Evolutionary conservation across 2,329 filamentous ascomycete genomes (phyloP).

Genomic region (Purpureocillium lavendulum): DNA sequence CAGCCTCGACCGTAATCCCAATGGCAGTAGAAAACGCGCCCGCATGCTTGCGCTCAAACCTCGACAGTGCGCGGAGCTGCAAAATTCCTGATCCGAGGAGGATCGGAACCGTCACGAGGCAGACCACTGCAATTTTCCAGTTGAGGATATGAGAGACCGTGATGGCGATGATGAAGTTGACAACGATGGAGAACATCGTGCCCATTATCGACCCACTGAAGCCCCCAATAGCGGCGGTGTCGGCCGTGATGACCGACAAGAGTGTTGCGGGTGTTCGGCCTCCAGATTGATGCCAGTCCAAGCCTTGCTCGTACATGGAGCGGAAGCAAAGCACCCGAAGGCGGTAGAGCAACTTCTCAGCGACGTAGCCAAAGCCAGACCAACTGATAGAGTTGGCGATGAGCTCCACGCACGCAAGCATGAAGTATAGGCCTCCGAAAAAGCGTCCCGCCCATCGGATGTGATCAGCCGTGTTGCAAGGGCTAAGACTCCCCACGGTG

Average conservation of each 20-base stretch:
- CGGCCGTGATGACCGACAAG: constrained; percentile 60
- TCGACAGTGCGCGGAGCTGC: constrained; percentile 54
- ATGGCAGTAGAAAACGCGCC: constrained; percentile 57
- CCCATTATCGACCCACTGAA: constrained; percentile 65
- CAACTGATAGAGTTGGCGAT: constrained; percentile 49
- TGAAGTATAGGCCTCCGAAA: constrained; percentile 48
- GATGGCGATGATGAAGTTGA: constrained; percentile 62
- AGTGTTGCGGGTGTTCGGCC: constrained; percentile 53
- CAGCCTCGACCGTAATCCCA: constrained; percentile 58
- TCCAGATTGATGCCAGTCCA: constrained; percentile 63
- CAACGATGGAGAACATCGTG: constrained; percentile 56
- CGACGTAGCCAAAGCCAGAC: constrained; percentile 36
- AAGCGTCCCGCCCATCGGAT: constrained; percentile 33
- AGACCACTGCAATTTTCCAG: constrained; percentile 70
- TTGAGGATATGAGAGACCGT: constrained; percentile 62
- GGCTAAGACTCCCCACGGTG: constrained; percentile 35
- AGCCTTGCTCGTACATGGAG: constrained; percentile 55
- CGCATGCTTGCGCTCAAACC: constrained; percentile 55
- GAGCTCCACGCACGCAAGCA: constrained; percentile 38
- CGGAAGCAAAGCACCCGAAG: constrained; percentile 57
- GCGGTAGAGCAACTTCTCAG: constrained; percentile 57
- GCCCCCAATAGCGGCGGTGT: constrained; percentile 57
- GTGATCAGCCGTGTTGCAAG: constrained; percentile 30
- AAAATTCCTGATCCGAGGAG: constrained; percentile 62
- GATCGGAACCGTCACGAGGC: constrained; percentile 59